Percentiles rank a stretch among this genome's conserved stretches.
Conservation (phyloP, 2,329 filamentous ascomycete genomes). For the Hypoxylon rubiginosum region DNA sequence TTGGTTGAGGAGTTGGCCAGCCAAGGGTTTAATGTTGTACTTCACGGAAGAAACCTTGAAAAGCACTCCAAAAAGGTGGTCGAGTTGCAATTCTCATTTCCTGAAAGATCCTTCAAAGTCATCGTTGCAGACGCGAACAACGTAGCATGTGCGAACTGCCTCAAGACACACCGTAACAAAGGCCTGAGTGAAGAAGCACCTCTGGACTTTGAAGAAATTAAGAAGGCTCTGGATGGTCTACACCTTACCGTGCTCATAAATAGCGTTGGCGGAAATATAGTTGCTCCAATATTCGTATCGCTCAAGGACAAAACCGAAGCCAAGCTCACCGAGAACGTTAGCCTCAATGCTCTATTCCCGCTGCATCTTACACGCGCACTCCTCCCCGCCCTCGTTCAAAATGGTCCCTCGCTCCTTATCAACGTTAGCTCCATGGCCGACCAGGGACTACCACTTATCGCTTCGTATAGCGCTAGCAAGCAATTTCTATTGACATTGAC, state of each 20-base stretch:
- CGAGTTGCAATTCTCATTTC: slow-evolving; percentile 57
- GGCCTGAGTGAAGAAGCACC: slow-evolving; percentile 7
- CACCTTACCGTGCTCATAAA: slow-evolving; percentile 68
- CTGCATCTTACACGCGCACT: slow-evolving; percentile 62
- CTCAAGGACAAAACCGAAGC: slow-evolving; percentile 54
- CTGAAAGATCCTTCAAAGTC: slow-evolving; percentile 55
- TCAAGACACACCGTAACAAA: slow-evolving; percentile 5
- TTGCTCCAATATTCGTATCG: slow-evolving; percentile 52
- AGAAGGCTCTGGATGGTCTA: slow-evolving; percentile 49
- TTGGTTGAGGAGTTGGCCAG: slow-evolving; percentile 65
- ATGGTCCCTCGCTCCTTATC: slow-evolving; percentile 61
- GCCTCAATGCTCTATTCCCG: slow-evolving; percentile 65
- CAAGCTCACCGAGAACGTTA: slow-evolving; percentile 59
- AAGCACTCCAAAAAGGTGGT: slow-evolving; percentile 60
- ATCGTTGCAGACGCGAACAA: slow-evolving; percentile 60
- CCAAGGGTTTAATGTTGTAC: slow-evolving; percentile 67
- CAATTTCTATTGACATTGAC: slow-evolving; percentile 60
- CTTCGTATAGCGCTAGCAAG: slow-evolving; percentile 62
- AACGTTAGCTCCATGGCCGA: slow-evolving; percentile 64
- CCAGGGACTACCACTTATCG: slow-evolving; percentile 62
- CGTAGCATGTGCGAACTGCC: slow-evolving; percentile 23
- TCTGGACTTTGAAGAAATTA: slow-evolving; percentile 29
- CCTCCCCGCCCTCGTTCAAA: slow-evolving; percentile 59
- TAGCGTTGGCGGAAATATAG: slow-evolving; percentile 64
- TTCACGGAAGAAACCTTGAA: slow-evolving; percentile 67